Base-by-base conservation (phyloP, 1,284 basidiomycete genomes). In the Fomitopsis betulina region DNA sequence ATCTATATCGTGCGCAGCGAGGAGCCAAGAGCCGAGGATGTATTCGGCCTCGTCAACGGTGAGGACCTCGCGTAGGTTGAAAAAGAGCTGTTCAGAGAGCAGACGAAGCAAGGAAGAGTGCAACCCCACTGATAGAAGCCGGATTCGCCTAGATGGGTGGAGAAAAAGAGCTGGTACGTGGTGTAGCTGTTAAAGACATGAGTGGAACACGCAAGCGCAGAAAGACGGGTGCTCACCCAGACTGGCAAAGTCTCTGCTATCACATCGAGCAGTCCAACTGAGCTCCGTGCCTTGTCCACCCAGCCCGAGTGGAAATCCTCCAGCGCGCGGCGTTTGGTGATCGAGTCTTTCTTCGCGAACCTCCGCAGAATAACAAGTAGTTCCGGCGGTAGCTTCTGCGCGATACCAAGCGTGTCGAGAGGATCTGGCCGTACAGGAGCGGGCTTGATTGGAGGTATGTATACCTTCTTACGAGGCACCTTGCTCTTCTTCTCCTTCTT, bases 331-430 rank as follows among this genome's bases (percentile, higher is more conserved):
- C 83, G 77, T 69, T 94, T 89, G 1, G 96, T 98, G 43, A 94
- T 83, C 19, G 85, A 83, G 62, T 97, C 95, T 77, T 97, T 98
- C 82, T 99, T 99, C 33, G 84, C 86, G 47, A 98, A 78, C 56
- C 86, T 84, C 54, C 93, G 77, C 52, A 98, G 79, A 1, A 94
- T 82, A 23, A 99, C 85, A 15, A 96, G 81, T 19, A 98, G 79
- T 51, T 96, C 94, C 0, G 94, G 83, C 0, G 91, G 88, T 12
- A 96, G 74, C n/a, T 76, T 76, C 67, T 86, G 81, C 12, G 84
- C 89, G 9, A 98, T 79, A 0, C 94, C 94, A 23, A 88, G 86
- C 0, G 89, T 85, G 69, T 99, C 96, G 54, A 99, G 81, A 5
- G 97, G 97, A 78, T 98, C 95, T 15, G 87, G 91, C 55, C 89